Base-by-base conservation (phyloP, 345 rosid genomes). In the Carallia brachiata region DNA sequence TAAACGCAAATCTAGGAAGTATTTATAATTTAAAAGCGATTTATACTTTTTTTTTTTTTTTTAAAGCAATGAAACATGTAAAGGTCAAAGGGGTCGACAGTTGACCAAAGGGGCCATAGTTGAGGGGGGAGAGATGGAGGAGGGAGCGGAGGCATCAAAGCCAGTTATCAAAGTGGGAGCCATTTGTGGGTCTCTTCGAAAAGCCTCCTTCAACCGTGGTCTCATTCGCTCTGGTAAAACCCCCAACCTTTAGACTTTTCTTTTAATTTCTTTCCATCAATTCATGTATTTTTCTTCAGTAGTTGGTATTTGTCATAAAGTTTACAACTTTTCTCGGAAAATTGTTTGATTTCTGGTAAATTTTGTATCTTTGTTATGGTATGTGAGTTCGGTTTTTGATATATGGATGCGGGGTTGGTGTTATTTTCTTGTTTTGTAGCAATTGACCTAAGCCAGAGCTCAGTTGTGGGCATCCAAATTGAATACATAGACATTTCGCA, bases 171-270 rank as follows among this genome's bases (percentile, higher is more conserved):
- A 85, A 73, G 83, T 88, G 6, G 98, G 85, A 1, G 94, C 94
- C 61, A 57, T 93, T 37, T 93, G 91, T 52, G 96, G 97, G 17
- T 91, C 97, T 48, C 89, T 91, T 53, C 90, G 92, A 4, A 81
- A 88, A 75, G 89, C 72, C 6, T 91, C 97, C 65, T 83, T 52
- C 80, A 81, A 91, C 77, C 78, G 72, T 54, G 94, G 92, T 73
- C 90, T 93, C 74, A 53, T 93, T 65, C 92, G 90, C 9, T 75
- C 82, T 6, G 96, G 93, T 93, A 73, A 56, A 0, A 10, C 16
- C 4, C 15, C 16, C 15, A 0, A 13, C 60, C 27, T 52, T 13
- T 52, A 52, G 6, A 2, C 4, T 59, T 68, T 13, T n/a, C n/a
- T 9, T 23, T 44, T 69, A 13, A 55, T 55, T 23, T 44, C 30